phyloP scores from a whole-genome alignment of 2,329 filamentous ascomycete genomes.

The Coniochaeta hoffmannii region DNA sequence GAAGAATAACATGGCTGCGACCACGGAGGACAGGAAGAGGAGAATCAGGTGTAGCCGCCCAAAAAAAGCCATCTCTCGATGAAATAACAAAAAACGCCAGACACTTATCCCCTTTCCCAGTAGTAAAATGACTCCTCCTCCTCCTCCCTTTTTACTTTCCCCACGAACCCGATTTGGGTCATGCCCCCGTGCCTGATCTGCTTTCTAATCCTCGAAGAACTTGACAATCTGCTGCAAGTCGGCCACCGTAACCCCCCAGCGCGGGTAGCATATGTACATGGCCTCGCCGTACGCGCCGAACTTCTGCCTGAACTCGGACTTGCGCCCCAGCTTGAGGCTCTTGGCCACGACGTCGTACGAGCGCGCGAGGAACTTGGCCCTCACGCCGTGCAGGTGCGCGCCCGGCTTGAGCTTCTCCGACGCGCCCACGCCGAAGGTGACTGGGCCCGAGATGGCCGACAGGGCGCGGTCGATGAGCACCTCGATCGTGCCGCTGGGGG shows the following conservation, averaged over 20 bases:
- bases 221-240: slow-evolving; percentile 81
- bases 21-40: background rate
- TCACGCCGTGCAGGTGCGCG: slow-evolving; percentile 71
- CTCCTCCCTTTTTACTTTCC: too few relatives aligned
- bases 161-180: too few relatives aligned
- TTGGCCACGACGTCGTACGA: slow-evolving; percentile 79
- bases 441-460: slow-evolving; percentile 38
- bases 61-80: too few relatives aligned
- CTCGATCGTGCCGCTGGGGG: slow-evolving; percentile 84
- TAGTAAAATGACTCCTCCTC: too few relatives aligned
- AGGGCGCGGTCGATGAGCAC: slow-evolving; percentile 69
- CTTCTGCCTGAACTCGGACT: slow-evolving; percentile 87
- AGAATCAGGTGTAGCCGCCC: too few relatives aligned
- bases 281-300: slow-evolving; percentile 78
- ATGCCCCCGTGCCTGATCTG: too few relatives aligned
- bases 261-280: slow-evolving; percentile 85
- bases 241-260: slow-evolving; percentile 72
- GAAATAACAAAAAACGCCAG: too few relatives aligned
- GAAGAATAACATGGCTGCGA: too few relatives aligned
- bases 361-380: slow-evolving; percentile 72
- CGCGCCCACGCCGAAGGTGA: slow-evolving; percentile 86
- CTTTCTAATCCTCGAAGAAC: slow-evolving; percentile 66
- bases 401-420: slow-evolving; percentile 67
- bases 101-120: too few relatives aligned
- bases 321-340: slow-evolving; percentile 74